phyloP scores from a whole-genome alignment of 2,329 filamentous ascomycete genomes.

The Ophiocordyceps camponoti-saundersi region DNA sequence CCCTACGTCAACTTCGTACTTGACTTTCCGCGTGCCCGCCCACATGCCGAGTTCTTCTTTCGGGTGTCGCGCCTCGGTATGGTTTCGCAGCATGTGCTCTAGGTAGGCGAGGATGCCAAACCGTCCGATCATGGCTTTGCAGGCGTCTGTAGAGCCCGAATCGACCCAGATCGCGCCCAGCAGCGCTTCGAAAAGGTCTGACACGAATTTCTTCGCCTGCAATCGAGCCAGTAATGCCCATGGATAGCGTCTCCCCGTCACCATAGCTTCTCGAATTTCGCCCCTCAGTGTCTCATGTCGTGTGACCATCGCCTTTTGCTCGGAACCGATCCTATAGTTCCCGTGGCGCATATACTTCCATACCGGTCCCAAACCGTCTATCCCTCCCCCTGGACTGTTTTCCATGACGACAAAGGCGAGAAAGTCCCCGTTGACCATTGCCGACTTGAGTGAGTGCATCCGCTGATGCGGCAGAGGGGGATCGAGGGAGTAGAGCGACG shows the following conservation, averaged over 20 bases:
- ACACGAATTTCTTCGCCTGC: slow-evolving; percentile 59
- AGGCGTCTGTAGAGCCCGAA: slow-evolving; percentile 43
- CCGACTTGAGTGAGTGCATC: slow-evolving; percentile 65
- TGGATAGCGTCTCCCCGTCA: slow-evolving; percentile 42
- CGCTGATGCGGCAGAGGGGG: slow-evolving; percentile 27
- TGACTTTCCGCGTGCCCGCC: slow-evolving; percentile 31
- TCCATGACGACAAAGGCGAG: slow-evolving; percentile 60
- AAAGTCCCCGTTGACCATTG: slow-evolving; percentile 65
- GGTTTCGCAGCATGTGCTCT: slow-evolving; percentile 38
- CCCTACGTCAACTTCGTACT: slow-evolving; percentile 27
- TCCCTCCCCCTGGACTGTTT: slow-evolving; percentile 7
- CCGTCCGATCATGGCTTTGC: slow-evolving; percentile 39
- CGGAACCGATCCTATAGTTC: slow-evolving; percentile 25
- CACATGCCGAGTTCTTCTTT: slow-evolving; percentile 52
- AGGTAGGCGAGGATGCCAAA: slow-evolving; percentile 51
- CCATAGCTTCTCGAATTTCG: slow-evolving; percentile 32
- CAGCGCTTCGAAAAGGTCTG: slow-evolving; percentile 66
- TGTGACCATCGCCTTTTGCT: slow-evolving; percentile 24
- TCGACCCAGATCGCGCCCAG: slow-evolving; percentile 78
- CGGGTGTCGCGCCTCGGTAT: slow-evolving; percentile 41
- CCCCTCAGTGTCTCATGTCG: slow-evolving; percentile 31
- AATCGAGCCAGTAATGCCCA: slow-evolving; percentile 57
- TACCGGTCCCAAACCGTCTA: slow-evolving; percentile 24
- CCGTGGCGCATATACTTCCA: slow-evolving; percentile 55
- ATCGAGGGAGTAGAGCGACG: slow-evolving; percentile 31